Conservation (phyloP, 2,329 filamentous ascomycete species). For the Pseudomassariella vexata region DNA sequence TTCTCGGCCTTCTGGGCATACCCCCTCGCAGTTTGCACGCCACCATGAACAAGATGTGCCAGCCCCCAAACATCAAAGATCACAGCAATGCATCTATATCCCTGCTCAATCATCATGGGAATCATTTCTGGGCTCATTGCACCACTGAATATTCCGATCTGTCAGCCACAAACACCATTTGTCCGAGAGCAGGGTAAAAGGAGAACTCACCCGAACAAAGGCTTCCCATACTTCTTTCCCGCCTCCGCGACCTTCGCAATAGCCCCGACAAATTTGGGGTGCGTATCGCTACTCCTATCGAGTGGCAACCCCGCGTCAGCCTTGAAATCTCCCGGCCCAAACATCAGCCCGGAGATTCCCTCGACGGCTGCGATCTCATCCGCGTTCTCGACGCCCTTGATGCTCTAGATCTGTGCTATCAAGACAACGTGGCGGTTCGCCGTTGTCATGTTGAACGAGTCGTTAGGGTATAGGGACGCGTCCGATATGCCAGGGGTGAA, state of each 20-base stretch:
- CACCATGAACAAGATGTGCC: constrained; percentile 5
- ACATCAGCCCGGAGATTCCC: constrained; percentile 12
- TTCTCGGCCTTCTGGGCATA: neutral
- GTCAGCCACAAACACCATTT: no score
- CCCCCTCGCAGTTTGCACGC: constrained; percentile 4
- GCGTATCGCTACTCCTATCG: constrained; percentile 4
- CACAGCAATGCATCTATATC: constrained; percentile 9
- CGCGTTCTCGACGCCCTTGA: constrained; percentile 16
- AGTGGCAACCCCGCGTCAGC: constrained; percentile 10
- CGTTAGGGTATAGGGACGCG: constrained; percentile 13
- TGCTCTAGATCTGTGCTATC: constrained; percentile 15
- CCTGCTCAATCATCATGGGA: constrained; percentile 9
- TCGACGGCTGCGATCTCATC: constrained; percentile 15
- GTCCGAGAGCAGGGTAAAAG: neutral
- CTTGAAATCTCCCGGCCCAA: constrained; percentile 14
- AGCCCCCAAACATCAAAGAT: constrained; percentile 11
- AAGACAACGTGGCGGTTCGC: constrained; percentile 16
- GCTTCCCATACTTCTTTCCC: constrained; percentile 8
- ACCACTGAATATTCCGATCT: constrained; percentile 32
- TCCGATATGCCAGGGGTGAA: constrained; percentile 15
- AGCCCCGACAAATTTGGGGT: constrained; percentile 8
- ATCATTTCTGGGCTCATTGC: constrained; percentile 40
- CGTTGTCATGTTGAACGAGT: constrained; percentile 15
- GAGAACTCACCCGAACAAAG: constrained; percentile 14
- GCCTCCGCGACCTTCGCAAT: constrained; percentile 8